phyloP scores from a whole-genome alignment of 2,329 filamentous ascomycete species.

The Tolypocladium album region DNA sequence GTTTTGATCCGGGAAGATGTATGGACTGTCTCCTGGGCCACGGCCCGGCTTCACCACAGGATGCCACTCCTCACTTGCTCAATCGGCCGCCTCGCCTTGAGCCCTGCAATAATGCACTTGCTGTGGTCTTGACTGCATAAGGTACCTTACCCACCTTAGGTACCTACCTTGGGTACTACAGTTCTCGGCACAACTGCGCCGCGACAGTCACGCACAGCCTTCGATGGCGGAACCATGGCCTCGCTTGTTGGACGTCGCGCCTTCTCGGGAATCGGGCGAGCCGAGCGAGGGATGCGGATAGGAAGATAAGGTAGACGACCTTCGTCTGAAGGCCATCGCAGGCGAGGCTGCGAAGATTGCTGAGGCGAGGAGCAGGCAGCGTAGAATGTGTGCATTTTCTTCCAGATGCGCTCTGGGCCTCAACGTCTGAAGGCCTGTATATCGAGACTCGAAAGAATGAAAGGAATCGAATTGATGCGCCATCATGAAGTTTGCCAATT shows the following conservation, averaged over 20 bases:
- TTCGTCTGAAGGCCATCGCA: not conserved
- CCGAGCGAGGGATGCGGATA: not conserved
- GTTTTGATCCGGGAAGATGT: not conserved
- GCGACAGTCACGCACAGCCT: not conserved
- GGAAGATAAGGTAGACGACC: not conserved
- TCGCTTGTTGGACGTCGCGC: not conserved
- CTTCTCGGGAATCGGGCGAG: not conserved
- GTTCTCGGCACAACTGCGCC: not conserved
- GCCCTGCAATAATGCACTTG: not conserved
- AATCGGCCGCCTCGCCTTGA: not conserved
- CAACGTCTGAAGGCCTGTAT: not conserved
- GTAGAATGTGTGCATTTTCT: not conserved
- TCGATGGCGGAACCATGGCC: not conserved
- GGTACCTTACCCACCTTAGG: too few relatives aligned
- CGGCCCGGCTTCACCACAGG: not conserved
- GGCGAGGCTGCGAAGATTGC: not conserved
- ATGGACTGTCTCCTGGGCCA: not conserved
- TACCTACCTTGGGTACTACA: not conserved
- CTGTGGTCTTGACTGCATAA: too few relatives aligned
- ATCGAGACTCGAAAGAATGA: not conserved
- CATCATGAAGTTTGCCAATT: not conserved
- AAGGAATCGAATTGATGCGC: not conserved
- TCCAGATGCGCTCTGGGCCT: not conserved
- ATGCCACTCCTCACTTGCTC: not conserved
- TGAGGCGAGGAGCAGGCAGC: not conserved